Base-by-base conservation (phyloP, 2,329 filamentous ascomycete genomes). In the Colletotrichum aenigma region DNA sequence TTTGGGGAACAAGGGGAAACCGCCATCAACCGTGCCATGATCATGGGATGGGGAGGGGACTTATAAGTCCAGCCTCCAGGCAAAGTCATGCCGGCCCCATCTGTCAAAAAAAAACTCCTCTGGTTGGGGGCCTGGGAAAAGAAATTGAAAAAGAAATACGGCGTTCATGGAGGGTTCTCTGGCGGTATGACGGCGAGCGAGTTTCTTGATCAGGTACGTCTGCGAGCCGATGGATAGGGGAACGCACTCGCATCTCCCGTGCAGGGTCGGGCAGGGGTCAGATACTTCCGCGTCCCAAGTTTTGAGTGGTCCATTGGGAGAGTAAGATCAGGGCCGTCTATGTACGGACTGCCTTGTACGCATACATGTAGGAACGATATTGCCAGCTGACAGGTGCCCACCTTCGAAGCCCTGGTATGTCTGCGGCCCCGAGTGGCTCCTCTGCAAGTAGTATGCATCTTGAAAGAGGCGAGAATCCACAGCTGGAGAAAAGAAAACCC, bases 401-500 rank as follows among this genome's bases (percentile, higher is more conserved):
- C 48, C 38, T 64, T 15, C 38, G 21, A 24, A 24, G 16, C 43
- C 58, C 15, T 16, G 48, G 58, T 28, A 15, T 34, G 62, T 26
- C 32, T 48, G 26, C 13, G 58, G 28, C 52, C 26, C 18, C 16
- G 18, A 73, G n/a, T 74, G 58, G 56, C 30, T 60, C 58, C 24
- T 43, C 62, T 75, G 38, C 56, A 58, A 55, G 38, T 26, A 7
- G 15, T 18, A 26, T 36, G 13, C 26, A 38, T 56, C 32, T 26
- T 24, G 26, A 61, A 32, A 36, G 55, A 26, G 58, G 64, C 36
- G 32, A 21, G 32, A 73, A 38, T 30, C 69, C 73, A 75, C 43
- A 64, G 9, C 56, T 56, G 28, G 28, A 71, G 72, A 71, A 61
- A 71, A 71, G 67, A 55, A 74, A 75, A 7, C 60, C 28, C 61